Evolutionary conservation across 176 grass and related monocot species (phyloP).

Genomic region (Carex pumila): DNA sequence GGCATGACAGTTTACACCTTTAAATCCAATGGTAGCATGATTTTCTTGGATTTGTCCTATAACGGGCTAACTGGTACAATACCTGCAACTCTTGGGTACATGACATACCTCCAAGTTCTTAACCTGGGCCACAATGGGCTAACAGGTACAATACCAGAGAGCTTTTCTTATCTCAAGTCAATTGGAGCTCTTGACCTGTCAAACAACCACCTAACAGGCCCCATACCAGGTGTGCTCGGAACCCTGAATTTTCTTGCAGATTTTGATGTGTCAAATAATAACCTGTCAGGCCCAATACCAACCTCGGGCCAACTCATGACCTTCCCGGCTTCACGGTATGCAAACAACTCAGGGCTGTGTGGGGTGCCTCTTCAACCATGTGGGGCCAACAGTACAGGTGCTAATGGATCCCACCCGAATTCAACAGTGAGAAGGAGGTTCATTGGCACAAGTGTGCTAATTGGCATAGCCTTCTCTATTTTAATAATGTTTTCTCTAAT

Average conservation of each 20-base stretch:
- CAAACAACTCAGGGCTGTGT: slow-evolving; percentile 68
- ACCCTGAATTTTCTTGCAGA: slow-evolving; percentile 46
- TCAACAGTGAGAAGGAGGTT: slow-evolving; percentile 34
- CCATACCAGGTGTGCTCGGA: slow-evolving; percentile 52
- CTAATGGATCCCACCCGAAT: background rate
- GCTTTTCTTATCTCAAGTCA: slow-evolving; percentile 33
- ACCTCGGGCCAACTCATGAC: slow-evolving; percentile 71
- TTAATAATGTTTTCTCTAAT: slow-evolving; percentile 51
- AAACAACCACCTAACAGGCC: slow-evolving; percentile 61
- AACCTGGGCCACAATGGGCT: slow-evolving; percentile 81
- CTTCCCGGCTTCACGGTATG: slow-evolving; percentile 54
- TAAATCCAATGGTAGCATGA: slow-evolving; percentile 72
- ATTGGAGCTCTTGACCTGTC: slow-evolving; percentile 80
- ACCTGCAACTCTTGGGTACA: slow-evolving; percentile 47
- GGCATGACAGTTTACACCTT: slow-evolving; percentile 70
- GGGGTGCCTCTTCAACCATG: slow-evolving; percentile 75
- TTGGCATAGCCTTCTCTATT: slow-evolving; percentile 50
- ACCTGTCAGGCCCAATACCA: slow-evolving; percentile 69
- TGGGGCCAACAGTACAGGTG: background rate
- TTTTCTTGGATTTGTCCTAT: slow-evolving; percentile 93
- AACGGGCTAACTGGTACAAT: slow-evolving; percentile 51
- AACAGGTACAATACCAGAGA: slow-evolving; percentile 48
- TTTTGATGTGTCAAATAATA: slow-evolving; percentile 85
- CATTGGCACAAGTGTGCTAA: slow-evolving; percentile 49
- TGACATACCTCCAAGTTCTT: slow-evolving; percentile 72